Conservation (phyloP, 2,329 filamentous ascomycete species). For the Nannizziopsis arthrosporioides region DNA sequence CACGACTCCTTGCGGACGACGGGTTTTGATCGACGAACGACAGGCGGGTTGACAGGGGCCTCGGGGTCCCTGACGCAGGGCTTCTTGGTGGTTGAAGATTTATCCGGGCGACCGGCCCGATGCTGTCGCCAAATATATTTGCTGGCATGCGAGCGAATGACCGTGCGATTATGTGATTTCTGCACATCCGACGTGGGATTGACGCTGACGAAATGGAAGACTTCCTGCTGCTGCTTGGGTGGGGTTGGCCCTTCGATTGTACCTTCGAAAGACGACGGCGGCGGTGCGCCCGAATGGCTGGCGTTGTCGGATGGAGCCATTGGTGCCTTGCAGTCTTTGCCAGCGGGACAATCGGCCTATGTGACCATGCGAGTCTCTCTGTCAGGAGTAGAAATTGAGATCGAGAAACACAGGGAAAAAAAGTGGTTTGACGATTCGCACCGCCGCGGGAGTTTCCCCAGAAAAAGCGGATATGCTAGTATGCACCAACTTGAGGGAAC, state of each 20-base stretch:
- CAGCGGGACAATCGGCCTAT: background rate
- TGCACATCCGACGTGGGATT: conserved; percentile 17
- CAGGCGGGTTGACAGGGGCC: background rate
- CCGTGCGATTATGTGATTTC: conserved; percentile 15
- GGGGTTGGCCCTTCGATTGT: background rate
- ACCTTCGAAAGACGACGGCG: background rate
- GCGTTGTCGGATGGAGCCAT: background rate
- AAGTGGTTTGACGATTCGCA: too few species aligned
- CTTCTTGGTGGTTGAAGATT: background rate
- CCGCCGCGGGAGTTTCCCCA: too few species aligned
- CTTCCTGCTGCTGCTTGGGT: conserved; percentile 5
- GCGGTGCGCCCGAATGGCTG: background rate
- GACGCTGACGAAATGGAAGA: conserved; percentile 18
- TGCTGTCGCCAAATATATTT: conserved; percentile 18
- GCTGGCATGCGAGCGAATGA: conserved; percentile 18
- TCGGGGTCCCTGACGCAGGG: background rate
- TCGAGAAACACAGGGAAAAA: too few species aligned
- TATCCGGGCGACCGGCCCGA: conserved; percentile 13
- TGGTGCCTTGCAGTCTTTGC: background rate
- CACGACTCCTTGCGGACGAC: background rate
- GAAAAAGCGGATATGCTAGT: too few species aligned
- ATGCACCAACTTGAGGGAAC: too few species aligned
- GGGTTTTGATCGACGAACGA: background rate
- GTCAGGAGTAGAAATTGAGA: too few species aligned
- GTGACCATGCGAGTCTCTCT: too few species aligned